phyloP scores from a whole-genome alignment of 2,329 filamentous ascomycete species.

The Curvularia lunata region DNA sequence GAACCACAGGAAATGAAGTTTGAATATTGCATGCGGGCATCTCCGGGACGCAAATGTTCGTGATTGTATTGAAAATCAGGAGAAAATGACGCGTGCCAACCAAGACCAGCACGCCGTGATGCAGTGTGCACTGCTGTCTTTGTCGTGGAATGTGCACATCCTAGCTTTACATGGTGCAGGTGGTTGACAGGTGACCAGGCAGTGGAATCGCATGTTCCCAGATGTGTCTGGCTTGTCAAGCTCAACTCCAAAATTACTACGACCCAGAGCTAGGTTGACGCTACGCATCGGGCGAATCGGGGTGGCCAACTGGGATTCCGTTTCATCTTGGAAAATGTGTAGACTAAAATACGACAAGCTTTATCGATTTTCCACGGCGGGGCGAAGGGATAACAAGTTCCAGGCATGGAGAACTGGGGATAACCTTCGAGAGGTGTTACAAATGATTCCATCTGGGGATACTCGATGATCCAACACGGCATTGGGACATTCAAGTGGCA shows the following conservation, averaged over 20 bases:
- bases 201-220: background rate
- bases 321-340: constrained; percentile 27
- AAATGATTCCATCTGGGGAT: constrained; percentile 9
- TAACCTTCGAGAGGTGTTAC: constrained; percentile 13
- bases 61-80: constrained; percentile 4
- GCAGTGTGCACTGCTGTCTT: constrained; percentile 10
- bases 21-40: constrained; percentile 2
- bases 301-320: constrained; percentile 18
- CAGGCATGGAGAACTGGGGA: constrained; percentile 25
- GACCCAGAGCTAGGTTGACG: constrained; percentile 15
- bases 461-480: constrained; percentile 15
- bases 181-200: constrained; percentile 13
- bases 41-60: background rate
- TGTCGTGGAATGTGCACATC: background rate
- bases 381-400: constrained; percentile 15
- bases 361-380: constrained; percentile 35
- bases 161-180: constrained; percentile 6
- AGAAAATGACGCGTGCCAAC: constrained; percentile 10
- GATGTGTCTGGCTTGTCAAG: constrained; percentile 3
- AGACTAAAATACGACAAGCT: constrained; percentile 36
- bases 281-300: constrained; percentile 14
- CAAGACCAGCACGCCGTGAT: background rate
- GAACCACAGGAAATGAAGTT: constrained; percentile 4
- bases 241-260: constrained; percentile 5
- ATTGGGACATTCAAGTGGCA: constrained; percentile 8